Evolutionary conservation across 192 early-diverging fungal species (phyloP).

Genomic region (Radiomyces spectabilis): DNA sequence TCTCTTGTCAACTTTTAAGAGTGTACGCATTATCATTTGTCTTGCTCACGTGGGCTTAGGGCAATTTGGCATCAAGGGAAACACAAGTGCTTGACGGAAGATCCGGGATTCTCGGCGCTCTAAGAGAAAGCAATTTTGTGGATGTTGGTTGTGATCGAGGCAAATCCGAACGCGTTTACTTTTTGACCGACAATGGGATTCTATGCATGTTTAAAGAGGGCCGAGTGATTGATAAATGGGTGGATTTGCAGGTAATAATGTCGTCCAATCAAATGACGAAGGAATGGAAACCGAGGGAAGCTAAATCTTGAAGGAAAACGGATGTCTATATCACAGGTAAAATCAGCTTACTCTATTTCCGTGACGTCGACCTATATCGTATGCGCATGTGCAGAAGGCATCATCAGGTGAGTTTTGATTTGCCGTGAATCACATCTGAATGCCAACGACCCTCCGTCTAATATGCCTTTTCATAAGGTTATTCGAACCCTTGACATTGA

Average conservation of each 20-base stretch:
- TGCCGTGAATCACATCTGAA: neutral
- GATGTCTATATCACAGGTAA: conserved; percentile 33
- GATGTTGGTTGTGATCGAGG: conserved; percentile 50
- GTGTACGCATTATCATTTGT: neutral
- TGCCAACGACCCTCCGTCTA: neutral
- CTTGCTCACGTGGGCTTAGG: neutral
- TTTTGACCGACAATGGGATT: conserved; percentile 61
- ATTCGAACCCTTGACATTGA: conserved; percentile 63
- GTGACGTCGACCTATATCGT: conserved; percentile 53
- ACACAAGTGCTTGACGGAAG: conserved; percentile 60
- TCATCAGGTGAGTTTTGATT: conserved; percentile 44
- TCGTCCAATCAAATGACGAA: neutral
- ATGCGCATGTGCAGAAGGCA: conserved; percentile 72
- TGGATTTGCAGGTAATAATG: conserved; percentile 62
- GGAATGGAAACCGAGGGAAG: neutral
- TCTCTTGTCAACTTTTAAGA: neutral
- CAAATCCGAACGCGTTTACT: conserved; percentile 42
- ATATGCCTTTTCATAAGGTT: conserved; percentile 31
- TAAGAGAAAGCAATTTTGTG: conserved; percentile 64
- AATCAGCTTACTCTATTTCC: conserved; percentile 50
- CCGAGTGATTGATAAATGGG: conserved; percentile 70
- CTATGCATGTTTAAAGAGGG: conserved; percentile 59
- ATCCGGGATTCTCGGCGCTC: conserved; percentile 56
- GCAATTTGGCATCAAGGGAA: conserved; percentile 16
- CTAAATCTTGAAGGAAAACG: neutral